Evolutionary conservation across 805 yeast genomes (phyloP).

Genomic region (Schizosaccharomyces pombe): DNA sequence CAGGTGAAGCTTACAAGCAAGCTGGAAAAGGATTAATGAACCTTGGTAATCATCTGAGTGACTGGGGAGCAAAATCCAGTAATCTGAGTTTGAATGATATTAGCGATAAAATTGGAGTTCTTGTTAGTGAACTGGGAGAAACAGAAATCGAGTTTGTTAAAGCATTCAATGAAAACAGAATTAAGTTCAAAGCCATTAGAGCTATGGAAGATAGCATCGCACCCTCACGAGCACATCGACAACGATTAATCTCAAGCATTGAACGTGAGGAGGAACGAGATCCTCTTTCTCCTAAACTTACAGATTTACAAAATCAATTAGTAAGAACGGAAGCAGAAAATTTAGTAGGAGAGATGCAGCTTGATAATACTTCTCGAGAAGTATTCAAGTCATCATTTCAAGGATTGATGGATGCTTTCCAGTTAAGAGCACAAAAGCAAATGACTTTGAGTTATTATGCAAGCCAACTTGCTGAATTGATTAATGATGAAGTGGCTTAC

Average conservation of each 20-base stretch:
- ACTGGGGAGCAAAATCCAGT: background rate
- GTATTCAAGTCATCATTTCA: slow-evolving; percentile 64
- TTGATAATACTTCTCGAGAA: slow-evolving; percentile 70
- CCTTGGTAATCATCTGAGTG: background rate
- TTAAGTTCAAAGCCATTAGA: slow-evolving; percentile 41
- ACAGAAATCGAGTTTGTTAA: background rate
- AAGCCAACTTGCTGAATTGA: slow-evolving; percentile 58
- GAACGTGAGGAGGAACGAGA: slow-evolving; percentile 15
- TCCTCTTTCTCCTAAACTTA: slow-evolving; percentile 24
- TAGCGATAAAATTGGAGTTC: background rate
- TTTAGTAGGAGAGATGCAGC: slow-evolving; percentile 75
- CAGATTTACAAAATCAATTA: slow-evolving; percentile 64
- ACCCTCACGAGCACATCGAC: slow-evolving; percentile 1
- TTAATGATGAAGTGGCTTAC: slow-evolving; percentile 67
- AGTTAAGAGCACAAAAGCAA: slow-evolving; percentile 67
- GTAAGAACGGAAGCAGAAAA: slow-evolving; percentile 85
- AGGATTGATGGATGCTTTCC: slow-evolving; percentile 63
- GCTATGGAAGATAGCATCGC: slow-evolving; percentile 21
- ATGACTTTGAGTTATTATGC: slow-evolving; percentile 80
- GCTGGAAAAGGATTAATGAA: background rate
- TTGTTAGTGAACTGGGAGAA: background rate
- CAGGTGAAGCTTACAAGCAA: background rate
- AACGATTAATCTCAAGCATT: background rate
- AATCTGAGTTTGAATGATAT: slow-evolving; percentile 1
- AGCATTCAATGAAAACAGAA: background rate